phyloP scores from a whole-genome alignment of 331 rosid genomes.

The Pyrus hybrid region DNA sequence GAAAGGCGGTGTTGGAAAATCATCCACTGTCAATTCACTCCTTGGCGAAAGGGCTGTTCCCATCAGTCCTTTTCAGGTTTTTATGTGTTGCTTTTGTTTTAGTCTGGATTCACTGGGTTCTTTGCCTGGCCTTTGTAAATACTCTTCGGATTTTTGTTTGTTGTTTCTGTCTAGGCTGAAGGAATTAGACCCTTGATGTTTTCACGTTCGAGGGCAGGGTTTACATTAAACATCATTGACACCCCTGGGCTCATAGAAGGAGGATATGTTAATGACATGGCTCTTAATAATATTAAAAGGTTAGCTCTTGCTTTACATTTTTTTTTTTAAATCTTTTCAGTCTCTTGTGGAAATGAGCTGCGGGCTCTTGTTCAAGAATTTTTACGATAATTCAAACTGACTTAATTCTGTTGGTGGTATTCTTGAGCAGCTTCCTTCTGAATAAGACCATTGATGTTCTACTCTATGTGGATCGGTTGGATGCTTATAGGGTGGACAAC shows the following conservation, averaged over 20 bases:
- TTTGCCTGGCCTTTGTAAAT: constrained; percentile 1
- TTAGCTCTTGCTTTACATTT: constrained; percentile 2
- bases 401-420: constrained; percentile 3
- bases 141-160: neutral
- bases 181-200: constrained; percentile 82
- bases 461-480: constrained; percentile 92
- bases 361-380: neutral
- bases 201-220: constrained; percentile 77
- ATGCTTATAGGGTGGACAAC: constrained; percentile 84
- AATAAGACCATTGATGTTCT: constrained; percentile 92
- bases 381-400: too few species aligned
- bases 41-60: constrained; percentile 83
- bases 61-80: constrained; percentile 90
- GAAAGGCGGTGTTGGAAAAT: constrained; percentile 94
- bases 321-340: neutral
- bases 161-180: constrained; percentile 53
- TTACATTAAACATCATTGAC: constrained; percentile 81
- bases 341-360: neutral
- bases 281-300: constrained; percentile 77
- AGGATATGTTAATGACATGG: constrained; percentile 74
- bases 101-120: neutral
- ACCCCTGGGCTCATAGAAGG: constrained; percentile 99
- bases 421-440: constrained; percentile 62
- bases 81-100: neutral
- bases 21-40: constrained; percentile 94